phyloP scores from a whole-genome alignment of 75 land plant species.

The Cunninghamia lanceolata region DNA sequence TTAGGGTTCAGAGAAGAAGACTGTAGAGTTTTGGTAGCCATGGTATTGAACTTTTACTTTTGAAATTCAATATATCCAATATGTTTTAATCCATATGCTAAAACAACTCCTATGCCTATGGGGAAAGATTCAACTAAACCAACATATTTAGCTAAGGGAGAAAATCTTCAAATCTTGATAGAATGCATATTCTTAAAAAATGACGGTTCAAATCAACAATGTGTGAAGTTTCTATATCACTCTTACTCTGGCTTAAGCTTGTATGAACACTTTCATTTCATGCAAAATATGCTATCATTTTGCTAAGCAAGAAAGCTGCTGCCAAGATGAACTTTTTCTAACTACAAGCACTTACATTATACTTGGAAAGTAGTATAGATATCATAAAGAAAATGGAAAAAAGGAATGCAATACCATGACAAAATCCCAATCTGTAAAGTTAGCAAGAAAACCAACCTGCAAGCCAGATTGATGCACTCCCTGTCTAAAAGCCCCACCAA shows the following conservation, averaged over 20 bases:
- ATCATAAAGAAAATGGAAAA: not conserved
- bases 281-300: not conserved
- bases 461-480: constrained; percentile 78
- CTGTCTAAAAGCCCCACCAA: constrained; percentile 76
- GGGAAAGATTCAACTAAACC: not conserved
- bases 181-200: not conserved
- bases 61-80: not conserved
- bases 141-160: not conserved
- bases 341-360: not conserved
- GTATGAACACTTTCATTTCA: not conserved
- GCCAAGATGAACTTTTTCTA: not conserved
- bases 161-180: not conserved
- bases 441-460: constrained; percentile 47
- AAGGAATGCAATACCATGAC: not conserved
- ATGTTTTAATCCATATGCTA: not conserved
- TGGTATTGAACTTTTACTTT: too few species aligned
- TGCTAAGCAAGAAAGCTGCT: not conserved
- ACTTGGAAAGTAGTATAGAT: not conserved
- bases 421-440: not conserved
- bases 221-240: not conserved
- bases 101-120: not conserved
- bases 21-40: too few species aligned
- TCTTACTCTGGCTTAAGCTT: not conserved
- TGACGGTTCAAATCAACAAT: not conserved
- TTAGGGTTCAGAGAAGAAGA: too few species aligned